These are phyloP conservation scores for Cystobasidium sp. DNA, from an alignment of 1,284 basidiomycete species.

Conservation along the genomic window DNA sequence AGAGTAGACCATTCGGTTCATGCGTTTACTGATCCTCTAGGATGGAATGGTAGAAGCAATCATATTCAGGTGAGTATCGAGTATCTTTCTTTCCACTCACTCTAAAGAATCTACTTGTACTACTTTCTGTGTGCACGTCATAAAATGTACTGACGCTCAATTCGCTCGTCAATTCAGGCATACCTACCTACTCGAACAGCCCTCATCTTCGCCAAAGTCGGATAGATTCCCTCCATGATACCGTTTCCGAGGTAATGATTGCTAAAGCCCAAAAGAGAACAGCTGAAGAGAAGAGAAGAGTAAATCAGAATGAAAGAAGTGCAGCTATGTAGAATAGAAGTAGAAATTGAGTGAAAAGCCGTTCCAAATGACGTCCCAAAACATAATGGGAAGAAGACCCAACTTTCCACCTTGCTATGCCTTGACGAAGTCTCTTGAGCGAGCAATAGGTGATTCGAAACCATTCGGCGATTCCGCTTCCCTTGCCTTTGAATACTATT, in stretches of 20 bases:
- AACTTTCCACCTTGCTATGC: too few relatives aligned
- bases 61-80: constrained; percentile 71
- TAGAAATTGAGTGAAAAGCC: too few relatives aligned
- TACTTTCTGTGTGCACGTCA: too few relatives aligned
- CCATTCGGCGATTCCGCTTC: too few relatives aligned
- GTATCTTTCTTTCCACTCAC: neutral
- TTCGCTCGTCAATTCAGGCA: neutral
- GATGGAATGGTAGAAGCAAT: constrained; percentile 90
- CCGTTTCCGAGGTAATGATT: neutral
- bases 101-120: neutral
- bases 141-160: neutral
- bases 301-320: too few relatives aligned
- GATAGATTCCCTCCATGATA: neutral
- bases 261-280: neutral
- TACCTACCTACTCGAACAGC: constrained; percentile 42
- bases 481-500: too few relatives aligned
- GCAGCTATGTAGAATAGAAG: too few relatives aligned
- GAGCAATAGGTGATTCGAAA: too few relatives aligned
- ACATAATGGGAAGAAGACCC: too few relatives aligned
- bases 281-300: neutral
- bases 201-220: constrained; percentile 38
- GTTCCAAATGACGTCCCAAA: too few relatives aligned
- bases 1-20: constrained; percentile 70
- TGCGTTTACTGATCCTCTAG: constrained; percentile 81
- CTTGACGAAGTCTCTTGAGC: too few relatives aligned